phyloP scores from a whole-genome alignment of 1,284 basidiomycete species.

The Ceratobasidium sp. region DNA sequence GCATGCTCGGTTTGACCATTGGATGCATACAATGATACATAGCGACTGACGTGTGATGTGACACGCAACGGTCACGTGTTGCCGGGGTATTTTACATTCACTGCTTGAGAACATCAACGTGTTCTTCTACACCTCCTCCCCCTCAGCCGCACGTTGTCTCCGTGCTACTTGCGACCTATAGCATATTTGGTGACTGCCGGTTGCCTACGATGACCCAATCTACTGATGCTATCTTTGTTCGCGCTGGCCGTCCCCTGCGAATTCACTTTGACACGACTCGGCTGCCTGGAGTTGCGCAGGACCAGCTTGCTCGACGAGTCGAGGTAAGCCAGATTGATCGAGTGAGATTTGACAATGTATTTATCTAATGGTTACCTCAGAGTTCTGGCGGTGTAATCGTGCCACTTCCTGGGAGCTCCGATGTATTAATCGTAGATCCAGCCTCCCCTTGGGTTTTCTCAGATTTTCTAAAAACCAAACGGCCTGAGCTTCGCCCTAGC shows the following conservation, averaged over 20 bases:
- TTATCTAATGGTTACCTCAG: conserved; percentile 4
- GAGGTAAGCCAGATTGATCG: conserved; percentile 3
- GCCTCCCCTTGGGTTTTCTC: conserved; percentile 13
- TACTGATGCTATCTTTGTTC: conserved; percentile 4
- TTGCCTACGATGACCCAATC: too few species aligned
- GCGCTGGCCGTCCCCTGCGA: conserved; percentile 9
- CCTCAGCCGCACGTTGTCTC: too few species aligned
- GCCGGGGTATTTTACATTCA: neutral
- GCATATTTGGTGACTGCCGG: too few species aligned
- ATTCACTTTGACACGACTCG: conserved; percentile 28
- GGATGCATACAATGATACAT: too few species aligned
- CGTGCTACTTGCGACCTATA: too few species aligned
- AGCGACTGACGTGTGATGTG: neutral
- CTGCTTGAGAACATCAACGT: too few species aligned
- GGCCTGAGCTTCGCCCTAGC: conserved; percentile 8
- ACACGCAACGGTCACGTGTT: neutral
- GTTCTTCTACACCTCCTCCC: too few species aligned
- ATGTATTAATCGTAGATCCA: conserved; percentile 33
- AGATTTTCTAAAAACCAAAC: conserved; percentile 2
- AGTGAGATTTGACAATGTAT: neutral
- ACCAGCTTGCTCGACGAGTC: neutral
- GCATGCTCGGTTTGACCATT: too few species aligned
- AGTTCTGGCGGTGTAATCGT: neutral
- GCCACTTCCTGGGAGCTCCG: neutral
- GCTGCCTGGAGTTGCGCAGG: neutral